These are phyloP conservation scores for Exophiala bonariae DNA, from an alignment of 2,329 filamentous ascomycete genomes.

Conservation along the genomic window DNA sequence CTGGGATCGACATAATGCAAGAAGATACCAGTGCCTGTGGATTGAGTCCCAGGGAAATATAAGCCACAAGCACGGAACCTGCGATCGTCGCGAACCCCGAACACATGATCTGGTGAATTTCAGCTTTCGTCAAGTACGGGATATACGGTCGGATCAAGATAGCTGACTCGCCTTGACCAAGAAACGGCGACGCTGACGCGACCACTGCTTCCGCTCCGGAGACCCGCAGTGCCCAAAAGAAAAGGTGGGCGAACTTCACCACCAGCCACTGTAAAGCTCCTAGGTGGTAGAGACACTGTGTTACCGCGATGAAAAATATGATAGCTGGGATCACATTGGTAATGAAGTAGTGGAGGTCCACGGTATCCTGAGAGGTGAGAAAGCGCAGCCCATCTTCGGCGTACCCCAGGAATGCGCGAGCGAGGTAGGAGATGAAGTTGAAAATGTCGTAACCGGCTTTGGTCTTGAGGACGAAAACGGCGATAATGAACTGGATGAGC, in stretches of 20 bases:
- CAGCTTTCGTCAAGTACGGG: conserved; percentile 78
- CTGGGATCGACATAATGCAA: conserved; percentile 94
- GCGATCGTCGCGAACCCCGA: conserved; percentile 92
- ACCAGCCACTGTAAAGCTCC: conserved; percentile 88
- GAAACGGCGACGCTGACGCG: conserved; percentile 88
- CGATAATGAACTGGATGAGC: conserved; percentile 83
- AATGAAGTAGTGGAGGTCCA: conserved; percentile 66
- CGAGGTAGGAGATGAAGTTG: conserved; percentile 77
- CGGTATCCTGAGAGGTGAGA: conserved; percentile 56
- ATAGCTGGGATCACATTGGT: conserved; percentile 81
- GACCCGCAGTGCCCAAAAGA: conserved; percentile 85
- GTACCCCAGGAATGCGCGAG: conserved; percentile 72
- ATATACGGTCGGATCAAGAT: conserved; percentile 91
- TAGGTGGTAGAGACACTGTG: conserved; percentile 80
- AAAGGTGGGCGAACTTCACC: conserved; percentile 81
- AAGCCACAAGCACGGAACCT: conserved; percentile 81
- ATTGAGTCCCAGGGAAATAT: conserved; percentile 81
- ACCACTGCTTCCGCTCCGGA: conserved; percentile 93
- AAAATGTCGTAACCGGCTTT: conserved; percentile 85
- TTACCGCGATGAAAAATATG: conserved; percentile 93
- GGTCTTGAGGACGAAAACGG: conserved; percentile 83
- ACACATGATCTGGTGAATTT: conserved; percentile 90
- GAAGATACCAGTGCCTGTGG: conserved; percentile 83
- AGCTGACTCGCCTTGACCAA: conserved; percentile 89
- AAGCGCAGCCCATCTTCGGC: conserved; percentile 73